Conservation (phyloP, 106 monocot genomes). For the Amphibolis antarctica region DNA sequence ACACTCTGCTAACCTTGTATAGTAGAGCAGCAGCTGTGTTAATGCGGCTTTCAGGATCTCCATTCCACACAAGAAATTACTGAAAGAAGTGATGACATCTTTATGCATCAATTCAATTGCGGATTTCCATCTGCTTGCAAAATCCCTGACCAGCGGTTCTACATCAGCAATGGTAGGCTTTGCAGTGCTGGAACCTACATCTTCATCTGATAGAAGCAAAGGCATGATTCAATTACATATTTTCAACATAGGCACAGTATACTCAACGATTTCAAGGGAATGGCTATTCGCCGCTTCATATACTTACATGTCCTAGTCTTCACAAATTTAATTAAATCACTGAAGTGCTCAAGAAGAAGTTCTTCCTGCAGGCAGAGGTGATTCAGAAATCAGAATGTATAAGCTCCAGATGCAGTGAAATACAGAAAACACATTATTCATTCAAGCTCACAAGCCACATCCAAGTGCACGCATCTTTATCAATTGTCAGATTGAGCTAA, state of each 20-base stretch:
- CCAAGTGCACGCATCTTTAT: too few species aligned
- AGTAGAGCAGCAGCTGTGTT: conserved; percentile 81
- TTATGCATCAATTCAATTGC: conserved; percentile 97
- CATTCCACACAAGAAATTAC: conserved; percentile 94
- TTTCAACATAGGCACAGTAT: neutral
- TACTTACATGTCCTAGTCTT: conserved; percentile 75
- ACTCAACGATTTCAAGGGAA: neutral
- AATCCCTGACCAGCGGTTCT: conserved; percentile 80
- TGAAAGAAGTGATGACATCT: conserved; percentile 96
- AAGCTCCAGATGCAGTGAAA: too few species aligned
- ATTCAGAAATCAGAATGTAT: neutral
- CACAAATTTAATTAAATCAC: conserved; percentile 79
- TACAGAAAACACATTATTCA: too few species aligned
- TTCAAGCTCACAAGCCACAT: too few species aligned
- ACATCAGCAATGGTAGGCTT: conserved; percentile 47
- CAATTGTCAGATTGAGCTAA: too few species aligned
- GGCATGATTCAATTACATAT: neutral
- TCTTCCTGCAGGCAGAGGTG: conserved; percentile 59
- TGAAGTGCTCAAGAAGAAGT: conserved; percentile 83
- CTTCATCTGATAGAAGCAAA: conserved; percentile 48
- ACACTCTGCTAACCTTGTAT: conserved; percentile 71
- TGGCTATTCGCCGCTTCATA: neutral
- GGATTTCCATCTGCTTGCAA: conserved; percentile 69
- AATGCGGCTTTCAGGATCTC: conserved; percentile 89
- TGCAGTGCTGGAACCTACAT: conserved; percentile 28